These are phyloP conservation scores for Theileria sp. DNA, from an alignment of 169 alveolate species.

Conservation along the genomic window DNA sequence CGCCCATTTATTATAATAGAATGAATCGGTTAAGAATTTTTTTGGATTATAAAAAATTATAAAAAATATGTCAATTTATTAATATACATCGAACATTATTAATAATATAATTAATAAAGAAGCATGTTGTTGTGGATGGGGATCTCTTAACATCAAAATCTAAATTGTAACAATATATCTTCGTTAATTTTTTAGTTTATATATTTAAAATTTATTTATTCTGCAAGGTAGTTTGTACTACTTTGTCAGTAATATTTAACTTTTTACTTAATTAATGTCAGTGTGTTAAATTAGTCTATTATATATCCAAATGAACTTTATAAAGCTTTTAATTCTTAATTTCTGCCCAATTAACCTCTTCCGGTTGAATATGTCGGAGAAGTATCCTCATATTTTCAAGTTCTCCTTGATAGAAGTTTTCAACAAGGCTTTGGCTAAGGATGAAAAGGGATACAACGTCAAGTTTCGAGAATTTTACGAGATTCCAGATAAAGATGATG, in stretches of 20 bases:
- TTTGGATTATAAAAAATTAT: background rate
- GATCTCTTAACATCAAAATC: background rate
- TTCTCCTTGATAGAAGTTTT: slow-evolving; percentile 20
- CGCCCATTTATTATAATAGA: slow-evolving; percentile 13
- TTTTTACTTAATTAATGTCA: background rate
- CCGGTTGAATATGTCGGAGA: slow-evolving; percentile 18
- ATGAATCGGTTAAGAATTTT: background rate
- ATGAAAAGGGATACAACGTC: slow-evolving; percentile 13
- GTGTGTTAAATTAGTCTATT: background rate
- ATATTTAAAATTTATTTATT: background rate
- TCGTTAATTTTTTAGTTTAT: background rate
- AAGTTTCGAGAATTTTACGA: slow-evolving; percentile 13
- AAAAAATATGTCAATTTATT: background rate
- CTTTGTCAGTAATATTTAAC: background rate
- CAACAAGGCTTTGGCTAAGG: slow-evolving; percentile 26
- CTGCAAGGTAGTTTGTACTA: background rate
- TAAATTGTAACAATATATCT: background rate
- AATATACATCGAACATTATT: background rate
- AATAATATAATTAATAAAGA: background rate
- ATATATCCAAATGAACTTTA: slow-evolving; percentile 10
- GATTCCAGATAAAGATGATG: background rate
- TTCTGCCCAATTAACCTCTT: slow-evolving; percentile 57
- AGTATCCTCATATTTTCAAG: background rate
- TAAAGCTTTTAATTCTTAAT: slow-evolving; percentile 4
- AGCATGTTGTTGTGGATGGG: background rate